phyloP scores from a whole-genome alignment of 257 asterid species.

The Fraxinus excelsior region DNA sequence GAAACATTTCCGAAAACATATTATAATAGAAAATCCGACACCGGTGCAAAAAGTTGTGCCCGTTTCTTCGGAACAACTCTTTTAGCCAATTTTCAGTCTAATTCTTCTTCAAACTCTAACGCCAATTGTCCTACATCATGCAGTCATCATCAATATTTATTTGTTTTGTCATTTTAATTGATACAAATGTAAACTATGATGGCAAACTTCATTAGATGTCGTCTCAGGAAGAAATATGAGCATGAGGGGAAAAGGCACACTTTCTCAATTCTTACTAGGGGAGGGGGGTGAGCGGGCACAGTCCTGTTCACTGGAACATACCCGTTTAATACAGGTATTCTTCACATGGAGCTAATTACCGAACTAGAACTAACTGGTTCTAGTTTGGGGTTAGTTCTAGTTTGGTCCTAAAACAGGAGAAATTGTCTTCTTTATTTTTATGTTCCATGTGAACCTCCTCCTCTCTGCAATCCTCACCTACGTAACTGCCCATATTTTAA shows the following conservation, averaged over 20 bases:
- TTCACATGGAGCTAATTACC: background rate
- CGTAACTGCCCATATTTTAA: too few relatives aligned
- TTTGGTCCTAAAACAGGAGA: background rate
- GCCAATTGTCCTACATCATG: too few relatives aligned
- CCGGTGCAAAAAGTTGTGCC: too few relatives aligned
- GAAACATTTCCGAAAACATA: too few relatives aligned
- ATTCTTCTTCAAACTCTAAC: too few relatives aligned
- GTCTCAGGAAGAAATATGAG: conserved; percentile 12
- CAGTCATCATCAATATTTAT: background rate
- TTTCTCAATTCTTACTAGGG: background rate
- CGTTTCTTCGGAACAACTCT: too few relatives aligned
- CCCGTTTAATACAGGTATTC: background rate
- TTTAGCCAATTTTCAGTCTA: too few relatives aligned
- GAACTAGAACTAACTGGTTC: background rate
- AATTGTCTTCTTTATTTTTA: too few relatives aligned
- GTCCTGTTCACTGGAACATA: background rate
- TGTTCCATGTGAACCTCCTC: too few relatives aligned
- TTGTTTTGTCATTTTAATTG: background rate
- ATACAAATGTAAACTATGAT: background rate
- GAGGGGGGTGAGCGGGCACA: background rate
- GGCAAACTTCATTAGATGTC: conserved; percentile 11
- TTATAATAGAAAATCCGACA: too few relatives aligned
- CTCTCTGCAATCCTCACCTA: too few relatives aligned
- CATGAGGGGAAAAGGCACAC: background rate
- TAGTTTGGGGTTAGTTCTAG: background rate